Evolutionary conservation across 345 rosid genomes (phyloP), one percentile per base, ranked within the genome.

Genomic region (Salix koriyanagi): DNA sequence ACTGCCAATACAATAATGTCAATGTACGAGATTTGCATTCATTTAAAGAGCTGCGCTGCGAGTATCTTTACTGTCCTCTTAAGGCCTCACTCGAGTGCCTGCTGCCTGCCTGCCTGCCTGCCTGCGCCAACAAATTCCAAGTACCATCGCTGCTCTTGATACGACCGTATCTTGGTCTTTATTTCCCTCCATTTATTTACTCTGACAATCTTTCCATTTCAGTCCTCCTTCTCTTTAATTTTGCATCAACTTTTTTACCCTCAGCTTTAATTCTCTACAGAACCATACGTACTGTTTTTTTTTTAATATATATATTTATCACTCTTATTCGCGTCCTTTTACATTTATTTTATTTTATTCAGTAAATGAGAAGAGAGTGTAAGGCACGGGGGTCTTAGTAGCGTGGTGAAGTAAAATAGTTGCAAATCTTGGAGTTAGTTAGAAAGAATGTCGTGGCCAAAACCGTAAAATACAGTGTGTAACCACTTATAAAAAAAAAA

Each of bases 351-450:
- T 10, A 41, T 41, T 10, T 10, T 41, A 10, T 41, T 41, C 44
- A 2, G 44, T 41, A 10, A 41, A 10, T 13, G 16, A 41, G 16
- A 13, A 44, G 14, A 46, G 16, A 44, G 66, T 72, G 75, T 54
- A 8, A 13, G 0, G 18, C 75, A 72, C 75, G 75, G 21, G 66
- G 5, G 7, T 15, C 3, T 18, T 1, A 23, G n/a, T 41, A 72
- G 65, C 25, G 75, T 56, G 30, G 39, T 2, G 65, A n/a, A 28
- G 21, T 11, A 19, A 2, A 34, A 65, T 11, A 8, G 21, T 71
- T 12, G 65, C 37, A 16, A 36, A 21, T 72, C 52, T 16, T n/a
- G 28, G 36, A 56, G 75, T 71, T 71, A 56, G 75, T 56, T 71
- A 54, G 75, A 19, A 64, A n/a, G 14, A 54, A 65, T 28, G 65